Evolutionary conservation across 2,329 filamentous ascomycete genomes (phyloP).

Genomic region (Diaporthe nobilis): DNA sequence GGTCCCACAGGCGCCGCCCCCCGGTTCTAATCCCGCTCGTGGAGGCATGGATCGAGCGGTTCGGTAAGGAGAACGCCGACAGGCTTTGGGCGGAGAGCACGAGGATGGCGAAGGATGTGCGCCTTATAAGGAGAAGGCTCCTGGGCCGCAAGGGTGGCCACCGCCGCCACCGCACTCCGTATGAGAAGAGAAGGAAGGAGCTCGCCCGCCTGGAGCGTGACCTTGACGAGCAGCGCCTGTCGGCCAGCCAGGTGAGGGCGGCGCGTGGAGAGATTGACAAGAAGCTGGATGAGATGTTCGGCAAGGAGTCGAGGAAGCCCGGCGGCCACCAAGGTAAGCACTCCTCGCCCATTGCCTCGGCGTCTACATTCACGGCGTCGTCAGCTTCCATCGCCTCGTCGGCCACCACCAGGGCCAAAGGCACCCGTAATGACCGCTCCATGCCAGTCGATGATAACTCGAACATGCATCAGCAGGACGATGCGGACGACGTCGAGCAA

Average conservation of each 20-base stretch:
- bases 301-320: constrained; percentile 10
- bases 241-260: neutral
- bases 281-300: constrained; percentile 34
- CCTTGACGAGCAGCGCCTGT: constrained; percentile 6
- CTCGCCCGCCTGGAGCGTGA: constrained; percentile 5
- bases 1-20: constrained; percentile 46
- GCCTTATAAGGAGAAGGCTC: constrained; percentile 22
- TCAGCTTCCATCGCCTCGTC: neutral
- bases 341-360: neutral
- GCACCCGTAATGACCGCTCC: constrained; percentile 19
- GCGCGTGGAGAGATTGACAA: constrained; percentile 30
- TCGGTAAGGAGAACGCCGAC: constrained; percentile 39
- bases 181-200: constrained; percentile 33
- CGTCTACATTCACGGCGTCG: neutral
- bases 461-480: constrained; percentile 8
- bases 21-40: constrained; percentile 58
- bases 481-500: constrained; percentile 21
- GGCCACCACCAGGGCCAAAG: neutral
- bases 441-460: constrained; percentile 15
- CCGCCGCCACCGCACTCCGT: neutral
- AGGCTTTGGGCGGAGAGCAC: constrained; percentile 27
- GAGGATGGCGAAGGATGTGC: constrained; percentile 33
- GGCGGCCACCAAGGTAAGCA: constrained; percentile 20
- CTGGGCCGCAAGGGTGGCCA: neutral
- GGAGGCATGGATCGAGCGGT: constrained; percentile 59